Evolutionary conservation across 306 rosid species (phyloP).

Genomic region (Trifolium subterraneum): DNA sequence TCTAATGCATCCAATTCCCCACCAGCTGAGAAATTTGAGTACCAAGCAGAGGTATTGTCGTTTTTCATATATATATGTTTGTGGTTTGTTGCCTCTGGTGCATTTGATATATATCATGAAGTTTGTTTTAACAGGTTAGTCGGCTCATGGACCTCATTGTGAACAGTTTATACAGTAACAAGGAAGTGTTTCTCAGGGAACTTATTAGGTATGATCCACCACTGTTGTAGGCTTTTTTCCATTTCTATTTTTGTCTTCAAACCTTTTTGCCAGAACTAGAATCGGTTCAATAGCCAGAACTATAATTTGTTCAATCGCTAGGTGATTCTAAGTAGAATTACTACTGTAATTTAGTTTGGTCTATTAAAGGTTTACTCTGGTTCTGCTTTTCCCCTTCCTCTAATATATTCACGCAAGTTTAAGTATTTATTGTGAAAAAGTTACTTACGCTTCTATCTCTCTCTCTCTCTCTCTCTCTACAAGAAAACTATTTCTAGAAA

Average conservation of each 20-base stretch:
- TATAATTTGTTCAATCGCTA: background rate
- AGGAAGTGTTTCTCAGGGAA: slow-evolving; percentile 96
- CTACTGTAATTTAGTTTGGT: background rate
- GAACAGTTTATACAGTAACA: slow-evolving; percentile 94
- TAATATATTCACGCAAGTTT: background rate
- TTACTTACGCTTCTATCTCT: background rate
- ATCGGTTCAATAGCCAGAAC: background rate
- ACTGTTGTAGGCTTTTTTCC: background rate
- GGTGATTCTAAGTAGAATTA: too few species aligned
- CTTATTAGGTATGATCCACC: slow-evolving; percentile 72
- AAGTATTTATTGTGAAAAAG: background rate
- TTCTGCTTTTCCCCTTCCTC: background rate
- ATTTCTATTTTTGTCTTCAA: background rate
- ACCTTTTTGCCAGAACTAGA: background rate
- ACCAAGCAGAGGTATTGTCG: slow-evolving; percentile 85
- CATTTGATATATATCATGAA: slow-evolving; percentile 8
- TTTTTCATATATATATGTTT: background rate
- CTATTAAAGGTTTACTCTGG: background rate
- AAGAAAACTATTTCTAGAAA: slow-evolving; percentile 10
- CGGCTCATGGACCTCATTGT: slow-evolving; percentile 99
- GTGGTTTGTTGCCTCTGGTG: background rate
- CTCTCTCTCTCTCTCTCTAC: background rate
- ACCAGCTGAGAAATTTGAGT: slow-evolving; percentile 74
- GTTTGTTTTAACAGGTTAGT: slow-evolving; percentile 67
- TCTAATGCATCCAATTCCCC: slow-evolving; percentile 66